Percentiles rank a stretch among this genome's conserved stretches.
Evolutionary conservation across 768 basidiomycete genomes (phyloP).

Genomic region (Rhizopogon salebrosus): DNA sequence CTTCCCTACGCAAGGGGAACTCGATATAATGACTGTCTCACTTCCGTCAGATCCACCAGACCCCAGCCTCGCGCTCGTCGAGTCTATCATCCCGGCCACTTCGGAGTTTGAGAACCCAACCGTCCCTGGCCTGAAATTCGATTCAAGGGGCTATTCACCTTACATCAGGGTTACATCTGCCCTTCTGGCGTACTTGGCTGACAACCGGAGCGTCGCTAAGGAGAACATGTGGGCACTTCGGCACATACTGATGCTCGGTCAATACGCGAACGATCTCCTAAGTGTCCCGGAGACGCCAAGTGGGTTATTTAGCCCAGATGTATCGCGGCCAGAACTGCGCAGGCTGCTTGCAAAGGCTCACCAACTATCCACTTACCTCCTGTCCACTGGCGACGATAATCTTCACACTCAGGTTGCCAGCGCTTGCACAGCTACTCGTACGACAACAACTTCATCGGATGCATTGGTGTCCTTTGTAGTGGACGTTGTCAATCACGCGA

Average conservation of each 20-base stretch:
- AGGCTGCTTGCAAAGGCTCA: constrained; percentile 43
- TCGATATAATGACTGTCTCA: constrained; percentile 41
- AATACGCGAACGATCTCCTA: constrained; percentile 60
- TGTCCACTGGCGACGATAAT: constrained; percentile 39
- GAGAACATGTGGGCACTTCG: constrained; percentile 61
- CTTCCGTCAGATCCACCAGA: constrained; percentile 45
- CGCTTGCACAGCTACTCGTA: constrained; percentile 25
- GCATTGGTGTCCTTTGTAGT: constrained; percentile 24
- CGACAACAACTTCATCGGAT: constrained; percentile 10
- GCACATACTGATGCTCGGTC: constrained; percentile 58
- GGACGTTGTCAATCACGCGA: constrained; percentile 27
- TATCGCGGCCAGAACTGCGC: constrained; percentile 29
- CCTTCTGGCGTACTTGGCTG: constrained; percentile 47
- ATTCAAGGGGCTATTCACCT: constrained; percentile 44
- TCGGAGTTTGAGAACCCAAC: constrained; percentile 15
- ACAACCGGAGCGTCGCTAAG: constrained; percentile 57
- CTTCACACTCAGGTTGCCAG: constrained; percentile 47
- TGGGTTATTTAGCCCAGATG: constrained; percentile 41
- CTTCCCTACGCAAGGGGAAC: constrained; percentile 42
- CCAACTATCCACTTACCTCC: constrained; percentile 57
- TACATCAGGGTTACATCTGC: constrained; percentile 63
- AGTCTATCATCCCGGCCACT: constrained; percentile 51
- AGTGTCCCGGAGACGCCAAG: constrained; percentile 44
- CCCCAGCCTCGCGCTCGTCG: constrained; percentile 53
- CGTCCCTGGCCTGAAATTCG: constrained; percentile 19